Evolutionary conservation across 169 alveolate genomes (phyloP).

Genomic region (Plasmodium inui): DNA sequence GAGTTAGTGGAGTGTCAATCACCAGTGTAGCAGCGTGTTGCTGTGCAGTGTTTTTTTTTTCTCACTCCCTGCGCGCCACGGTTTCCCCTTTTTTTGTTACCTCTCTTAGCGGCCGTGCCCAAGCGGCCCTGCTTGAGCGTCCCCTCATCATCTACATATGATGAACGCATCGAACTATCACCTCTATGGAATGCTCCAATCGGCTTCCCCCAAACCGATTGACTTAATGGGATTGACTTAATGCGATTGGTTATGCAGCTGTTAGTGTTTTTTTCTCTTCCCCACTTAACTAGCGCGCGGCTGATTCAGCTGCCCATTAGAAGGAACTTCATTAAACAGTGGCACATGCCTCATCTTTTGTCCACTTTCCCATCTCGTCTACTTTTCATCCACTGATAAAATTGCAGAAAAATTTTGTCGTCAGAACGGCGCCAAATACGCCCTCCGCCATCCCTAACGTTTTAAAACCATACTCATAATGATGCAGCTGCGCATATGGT

Average conservation of each 20-base stretch:
- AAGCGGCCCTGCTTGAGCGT: not conserved
- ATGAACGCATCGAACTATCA: not conserved
- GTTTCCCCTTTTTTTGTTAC: slow-evolving; percentile 8
- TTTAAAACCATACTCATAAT: not conserved
- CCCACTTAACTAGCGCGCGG: not conserved
- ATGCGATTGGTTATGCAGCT: not conserved
- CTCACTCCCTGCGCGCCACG: slow-evolving; percentile 8
- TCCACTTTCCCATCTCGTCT: not conserved
- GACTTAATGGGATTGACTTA: too few species aligned
- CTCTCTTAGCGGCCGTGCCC: not conserved
- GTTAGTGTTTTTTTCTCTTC: not conserved
- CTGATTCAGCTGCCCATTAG: not conserved
- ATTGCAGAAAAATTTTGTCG: not conserved
- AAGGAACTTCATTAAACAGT: not conserved
- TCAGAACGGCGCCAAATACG: not conserved
- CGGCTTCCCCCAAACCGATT: not conserved
- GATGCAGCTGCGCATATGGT: not conserved
- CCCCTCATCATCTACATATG: not conserved
- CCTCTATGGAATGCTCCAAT: not conserved
- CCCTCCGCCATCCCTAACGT: not conserved
- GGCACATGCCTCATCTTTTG: not conserved
- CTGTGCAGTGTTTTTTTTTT: not conserved
- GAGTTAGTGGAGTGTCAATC: not conserved
- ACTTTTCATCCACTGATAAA: not conserved
- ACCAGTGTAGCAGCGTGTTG: not conserved